Base-by-base conservation (phyloP, 2,329 filamentous ascomycete species). In the Acrocalymma vagum region DNA sequence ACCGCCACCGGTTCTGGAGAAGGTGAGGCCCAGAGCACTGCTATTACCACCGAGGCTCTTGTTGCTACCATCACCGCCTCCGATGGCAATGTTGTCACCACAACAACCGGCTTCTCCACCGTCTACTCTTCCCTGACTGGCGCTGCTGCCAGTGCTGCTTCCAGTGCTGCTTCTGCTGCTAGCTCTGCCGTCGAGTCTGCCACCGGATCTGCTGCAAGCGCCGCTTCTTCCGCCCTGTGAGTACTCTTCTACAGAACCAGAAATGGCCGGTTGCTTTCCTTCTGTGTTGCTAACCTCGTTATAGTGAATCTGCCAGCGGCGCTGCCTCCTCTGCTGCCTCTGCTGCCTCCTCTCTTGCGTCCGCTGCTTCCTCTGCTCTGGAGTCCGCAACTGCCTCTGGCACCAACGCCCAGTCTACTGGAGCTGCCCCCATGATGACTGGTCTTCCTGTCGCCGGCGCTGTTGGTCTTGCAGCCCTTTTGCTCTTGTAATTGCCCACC, bases 391-490 rank as follows among this genome's bases (percentile, higher is more conserved):
- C 44, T 29, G 35, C 43, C 22, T 52, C 54, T 27, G 48, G 43
- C 33, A 42, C 31, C 13, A 25, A 23, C 9, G 30, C 47, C 20
- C 22, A 46, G 10, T 51, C 54, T 1, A 30, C 48, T 13, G 55
- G 43, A 29, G 57, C 48, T 38, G 64, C 65, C 24, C 47, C 67
- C 45, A 63, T 60, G 55, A 58, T 55, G 36, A 72, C 68, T 21
- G 68, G 58, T 41, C 51, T 67, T 16, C 67, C 70, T 23, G 33
- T 72, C 24, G 62, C 63, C 28, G 70, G 65, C 50, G 69, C 56
- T 40, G 63, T 57, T 22, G 69, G 63, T 52, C 40, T 69, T 27
- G 65, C 65, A 33, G 67, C 67, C 35, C 56, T 64, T 50, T 48
- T 71, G 50, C 48, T 71, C 44, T 50, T 72, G 47, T 72, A 71